Evolutionary conservation across 164 flowering plant species (phyloP).

Genomic region (Umbellularia californica): DNA sequence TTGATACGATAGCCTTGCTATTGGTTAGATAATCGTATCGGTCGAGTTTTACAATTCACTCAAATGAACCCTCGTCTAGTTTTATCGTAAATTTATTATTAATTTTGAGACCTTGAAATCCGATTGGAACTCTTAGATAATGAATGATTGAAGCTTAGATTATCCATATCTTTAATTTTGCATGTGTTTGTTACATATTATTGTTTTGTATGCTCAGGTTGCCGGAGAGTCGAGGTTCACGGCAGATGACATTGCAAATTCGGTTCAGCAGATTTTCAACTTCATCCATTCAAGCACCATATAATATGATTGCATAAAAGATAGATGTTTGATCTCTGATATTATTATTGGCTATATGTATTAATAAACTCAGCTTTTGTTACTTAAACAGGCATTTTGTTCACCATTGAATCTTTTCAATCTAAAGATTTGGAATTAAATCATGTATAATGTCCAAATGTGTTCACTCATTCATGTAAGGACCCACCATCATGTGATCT

Average conservation of each 20-base stretch:
- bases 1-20: no score
- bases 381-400: neutral
- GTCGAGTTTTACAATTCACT: no score
- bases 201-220: conserved; percentile 31
- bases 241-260: conserved; percentile 83
- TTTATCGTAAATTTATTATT: no score
- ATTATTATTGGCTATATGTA: no score
- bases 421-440: neutral
- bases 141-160: neutral
- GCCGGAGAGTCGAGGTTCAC: conserved; percentile 56
- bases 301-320: neutral
- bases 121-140: neutral
- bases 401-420: neutral
- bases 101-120: no score
- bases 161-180: neutral
- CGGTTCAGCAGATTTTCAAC: conserved; percentile 83
- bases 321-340: neutral
- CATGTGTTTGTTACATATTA: neutral
- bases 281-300: conserved; percentile 75
- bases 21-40: no score
- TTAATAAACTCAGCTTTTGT: neutral
- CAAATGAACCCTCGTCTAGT: no score
- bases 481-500: neutral
- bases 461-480: neutral
- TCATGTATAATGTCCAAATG: neutral